Percentiles rank a stretch among this genome's conserved stretches.
phyloP scores from a whole-genome alignment of 345 rosid species.

The Eucalyptus pumila region DNA sequence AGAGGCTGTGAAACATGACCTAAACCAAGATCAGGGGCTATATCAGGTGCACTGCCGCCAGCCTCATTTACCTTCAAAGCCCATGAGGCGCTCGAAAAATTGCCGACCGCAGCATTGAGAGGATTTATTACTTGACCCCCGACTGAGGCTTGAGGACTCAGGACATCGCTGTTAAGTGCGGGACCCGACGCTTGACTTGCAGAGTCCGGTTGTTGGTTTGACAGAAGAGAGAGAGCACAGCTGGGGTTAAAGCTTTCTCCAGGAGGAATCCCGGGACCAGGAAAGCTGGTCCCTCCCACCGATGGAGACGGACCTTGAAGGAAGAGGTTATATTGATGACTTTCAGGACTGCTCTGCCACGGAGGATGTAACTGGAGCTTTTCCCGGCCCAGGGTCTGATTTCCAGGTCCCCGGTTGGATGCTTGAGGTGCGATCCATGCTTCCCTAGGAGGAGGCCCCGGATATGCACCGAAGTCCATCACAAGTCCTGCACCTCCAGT shows the following conservation, averaged over 20 bases:
- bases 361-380: constrained; percentile 12
- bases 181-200: constrained; percentile 20
- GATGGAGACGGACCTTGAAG: constrained; percentile 29
- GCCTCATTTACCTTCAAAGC: constrained; percentile 7
- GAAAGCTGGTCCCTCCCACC: constrained; percentile 27
- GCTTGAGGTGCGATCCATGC: constrained; percentile 22
- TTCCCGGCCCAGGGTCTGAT: constrained; percentile 5
- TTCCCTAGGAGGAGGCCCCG: constrained; percentile 3
- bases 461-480: constrained; percentile 39
- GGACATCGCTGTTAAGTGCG: constrained; percentile 11
- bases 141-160: not conserved
- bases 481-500: constrained; percentile 36
- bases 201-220: constrained; percentile 72
- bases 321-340: constrained; percentile 30
- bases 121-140: not conserved
- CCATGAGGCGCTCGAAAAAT: constrained; percentile 12
- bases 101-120: not conserved
- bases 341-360: constrained; percentile 32
- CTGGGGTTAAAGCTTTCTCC: constrained; percentile 69
- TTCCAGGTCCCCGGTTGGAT: constrained; percentile 8
- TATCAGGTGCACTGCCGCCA: constrained; percentile 12
- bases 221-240: constrained; percentile 99
- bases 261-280: constrained; percentile 28
- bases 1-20: constrained; percentile 35
- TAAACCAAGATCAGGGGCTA: constrained; percentile 37